phyloP scores from a whole-genome alignment of 345 rosid species.

The Sisymbrium altissimum region DNA sequence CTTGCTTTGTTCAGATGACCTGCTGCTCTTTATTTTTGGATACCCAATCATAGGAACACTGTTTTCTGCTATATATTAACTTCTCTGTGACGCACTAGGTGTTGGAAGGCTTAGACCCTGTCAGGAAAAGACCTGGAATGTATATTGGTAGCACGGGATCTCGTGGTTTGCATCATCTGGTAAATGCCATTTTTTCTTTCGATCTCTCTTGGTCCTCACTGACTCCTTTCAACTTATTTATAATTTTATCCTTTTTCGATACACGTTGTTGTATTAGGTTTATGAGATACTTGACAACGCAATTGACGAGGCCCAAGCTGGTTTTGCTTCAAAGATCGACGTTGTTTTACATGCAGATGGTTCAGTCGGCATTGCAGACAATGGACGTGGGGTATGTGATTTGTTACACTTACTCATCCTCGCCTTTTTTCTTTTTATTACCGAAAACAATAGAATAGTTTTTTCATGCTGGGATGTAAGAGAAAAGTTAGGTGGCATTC shows the following conservation, averaged over 20 bases:
- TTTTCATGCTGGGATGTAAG: neutral
- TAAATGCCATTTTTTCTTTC: conserved; percentile 22
- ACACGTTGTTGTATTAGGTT: conserved; percentile 47
- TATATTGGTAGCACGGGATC: conserved; percentile 96
- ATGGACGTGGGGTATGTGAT: conserved; percentile 89
- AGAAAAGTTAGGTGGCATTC: neutral
- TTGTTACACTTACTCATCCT: conserved; percentile 13
- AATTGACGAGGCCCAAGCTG: conserved; percentile 97
- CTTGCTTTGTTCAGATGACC: neutral
- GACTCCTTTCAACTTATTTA: neutral
- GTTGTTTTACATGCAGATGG: conserved; percentile 66
- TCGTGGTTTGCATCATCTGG: conserved; percentile 99
- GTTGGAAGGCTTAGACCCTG: conserved; percentile 94
- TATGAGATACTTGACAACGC: conserved; percentile 97
- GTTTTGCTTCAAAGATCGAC: conserved; percentile 71
- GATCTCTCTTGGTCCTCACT: neutral
- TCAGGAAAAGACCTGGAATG: conserved; percentile 98
- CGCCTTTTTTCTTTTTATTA: neutral
- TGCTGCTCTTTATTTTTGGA: neutral
- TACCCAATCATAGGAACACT: neutral
- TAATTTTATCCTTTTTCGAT: neutral
- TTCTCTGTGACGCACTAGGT: conserved; percentile 48
- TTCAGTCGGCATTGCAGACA: conserved; percentile 80
- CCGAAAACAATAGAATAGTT: neutral
- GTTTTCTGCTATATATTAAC: neutral